Percentiles rank a stretch among this genome's conserved stretches.
Evolutionary conservation across 495 filamentous ascomycete species (phyloP).

Genomic region (Penicillium dipodomyicola): DNA sequence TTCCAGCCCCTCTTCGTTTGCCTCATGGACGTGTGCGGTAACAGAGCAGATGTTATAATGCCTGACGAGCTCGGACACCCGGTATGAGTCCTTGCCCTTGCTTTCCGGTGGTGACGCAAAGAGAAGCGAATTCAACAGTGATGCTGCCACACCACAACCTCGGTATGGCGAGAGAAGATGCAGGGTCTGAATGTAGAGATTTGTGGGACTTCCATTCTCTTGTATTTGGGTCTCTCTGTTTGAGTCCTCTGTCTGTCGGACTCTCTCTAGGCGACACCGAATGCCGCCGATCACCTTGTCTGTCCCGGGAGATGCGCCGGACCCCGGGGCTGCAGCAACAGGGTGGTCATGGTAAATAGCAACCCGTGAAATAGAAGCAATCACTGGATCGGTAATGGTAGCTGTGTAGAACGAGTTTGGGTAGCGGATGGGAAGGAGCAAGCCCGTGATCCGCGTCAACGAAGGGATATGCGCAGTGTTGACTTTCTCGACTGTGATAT

Average conservation of each 20-base stretch:
- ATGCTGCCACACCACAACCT: constrained; percentile 70
- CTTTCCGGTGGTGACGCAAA: constrained; percentile 44
- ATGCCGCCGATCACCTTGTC: constrained; percentile 77
- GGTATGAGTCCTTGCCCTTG: constrained; percentile 16
- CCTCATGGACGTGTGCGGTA: constrained; percentile 93
- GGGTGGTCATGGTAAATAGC: constrained; percentile 63
- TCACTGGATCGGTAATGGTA: constrained; percentile 63
- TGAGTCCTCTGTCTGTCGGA: constrained; percentile 1
- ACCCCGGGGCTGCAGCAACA: constrained; percentile 37
- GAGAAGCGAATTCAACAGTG: constrained; percentile 58
- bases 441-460: constrained; percentile 74
- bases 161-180: constrained; percentile 81
- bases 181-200: constrained; percentile 86
- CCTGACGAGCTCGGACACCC: constrained; percentile 48
- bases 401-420: constrained; percentile 81
- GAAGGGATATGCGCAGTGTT: constrained; percentile 63
- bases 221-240: background rate
- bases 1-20: constrained; percentile 76
- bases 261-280: constrained; percentile 71
- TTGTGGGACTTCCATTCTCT: constrained; percentile 29
- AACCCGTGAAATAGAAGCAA: constrained; percentile 71
- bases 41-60: constrained; percentile 53
- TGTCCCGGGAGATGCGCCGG: constrained; percentile 27
- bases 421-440: constrained; percentile 86
- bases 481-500: constrained; percentile 57